A percentile compares a stretch with the other conserved stretches of the same genome.
Conservation (phyloP, 2,329 filamentous ascomycete genomes). For the Diaporthe vexans region DNA sequence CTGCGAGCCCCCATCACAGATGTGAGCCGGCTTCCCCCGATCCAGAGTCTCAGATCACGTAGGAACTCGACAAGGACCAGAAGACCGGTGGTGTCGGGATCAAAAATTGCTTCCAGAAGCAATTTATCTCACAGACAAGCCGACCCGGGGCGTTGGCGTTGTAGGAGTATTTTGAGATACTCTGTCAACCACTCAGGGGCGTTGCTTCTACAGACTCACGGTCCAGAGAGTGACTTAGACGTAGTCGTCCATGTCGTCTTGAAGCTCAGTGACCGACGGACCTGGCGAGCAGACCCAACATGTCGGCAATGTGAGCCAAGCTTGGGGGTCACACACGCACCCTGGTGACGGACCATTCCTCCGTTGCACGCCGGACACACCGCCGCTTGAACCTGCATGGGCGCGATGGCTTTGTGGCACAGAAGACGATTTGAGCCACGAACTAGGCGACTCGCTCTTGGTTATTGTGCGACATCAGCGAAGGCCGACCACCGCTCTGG, state of each 20-base stretch:
- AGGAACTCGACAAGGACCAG: neutral
- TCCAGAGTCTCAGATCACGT: neutral
- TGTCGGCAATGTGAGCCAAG: neutral
- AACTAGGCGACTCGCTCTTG: neutral
- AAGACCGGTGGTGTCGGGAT: neutral
- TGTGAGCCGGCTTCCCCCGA: neutral
- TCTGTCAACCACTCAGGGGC: neutral
- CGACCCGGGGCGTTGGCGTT: too few relatives aligned
- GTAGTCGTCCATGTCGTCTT: neutral
- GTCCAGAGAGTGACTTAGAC: neutral
- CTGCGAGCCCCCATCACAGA: neutral
- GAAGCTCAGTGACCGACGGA: neutral
- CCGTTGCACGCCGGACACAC: neutral
- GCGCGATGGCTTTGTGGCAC: neutral
- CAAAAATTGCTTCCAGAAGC: neutral
- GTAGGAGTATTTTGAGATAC: neutral
- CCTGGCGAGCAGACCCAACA: neutral
- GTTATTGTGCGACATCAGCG: neutral
- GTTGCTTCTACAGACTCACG: neutral
- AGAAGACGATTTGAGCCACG: neutral
- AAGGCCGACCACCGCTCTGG: conserved; percentile 3
- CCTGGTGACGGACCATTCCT: neutral
- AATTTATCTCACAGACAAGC: neutral
- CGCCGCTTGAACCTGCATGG: neutral
- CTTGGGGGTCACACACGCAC: neutral